Base-by-base conservation (phyloP, 192 early-diverging fungal genomes). In the Coemansia erecta region DNA sequence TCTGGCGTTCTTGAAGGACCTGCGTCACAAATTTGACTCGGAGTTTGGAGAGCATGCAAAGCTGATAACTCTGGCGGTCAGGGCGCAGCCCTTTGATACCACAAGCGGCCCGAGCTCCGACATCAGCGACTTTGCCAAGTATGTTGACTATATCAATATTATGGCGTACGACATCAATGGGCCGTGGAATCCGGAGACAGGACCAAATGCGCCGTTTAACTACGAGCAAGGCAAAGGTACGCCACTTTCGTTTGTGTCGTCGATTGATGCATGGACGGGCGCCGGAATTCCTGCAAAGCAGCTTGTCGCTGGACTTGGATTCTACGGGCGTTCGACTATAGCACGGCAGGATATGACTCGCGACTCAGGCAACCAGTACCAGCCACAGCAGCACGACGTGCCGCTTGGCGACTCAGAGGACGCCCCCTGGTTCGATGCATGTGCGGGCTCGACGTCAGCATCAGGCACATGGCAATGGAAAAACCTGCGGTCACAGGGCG, bases 91-190 rank as follows among this genome's bases (percentile, higher is more conserved):
- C 1, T 87, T 88, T 56, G 82, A 85, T 12, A 69, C 63, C 18
- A 61, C 70, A 22, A 62, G 64, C 21, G 80, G 80, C 2, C 70
- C 75, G 18, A 60, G 82, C 18, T 59, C 58, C 3, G 80, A 87
- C 28, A 77, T 87, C 7, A 68, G 72, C 17, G 86, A 66, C 11
- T 89, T 84, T 78, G 83, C 81, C 41, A 77, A 82, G 43, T 73
- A 82, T 9, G 79, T 92, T 8, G 80, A 85, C 60, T 83, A 80
- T 22, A 80, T 87, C 49, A 87, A 89, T 37, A 49, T 93, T 21
- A 90, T 90, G 87, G 79, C 78, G 7, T 89, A 90, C 58, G 87
- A 86, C 67, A 82, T 78, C 47, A 61, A 73, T 49, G 83, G 85
- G n/a, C 68, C 82, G 8, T 90, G 85, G 85, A 79, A 74, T 47